A percentile compares a stretch with the other conserved stretches of the same genome.
Conservation (phyloP, 1,284 basidiomycete species). For the Trichosporon asahii region DNA sequence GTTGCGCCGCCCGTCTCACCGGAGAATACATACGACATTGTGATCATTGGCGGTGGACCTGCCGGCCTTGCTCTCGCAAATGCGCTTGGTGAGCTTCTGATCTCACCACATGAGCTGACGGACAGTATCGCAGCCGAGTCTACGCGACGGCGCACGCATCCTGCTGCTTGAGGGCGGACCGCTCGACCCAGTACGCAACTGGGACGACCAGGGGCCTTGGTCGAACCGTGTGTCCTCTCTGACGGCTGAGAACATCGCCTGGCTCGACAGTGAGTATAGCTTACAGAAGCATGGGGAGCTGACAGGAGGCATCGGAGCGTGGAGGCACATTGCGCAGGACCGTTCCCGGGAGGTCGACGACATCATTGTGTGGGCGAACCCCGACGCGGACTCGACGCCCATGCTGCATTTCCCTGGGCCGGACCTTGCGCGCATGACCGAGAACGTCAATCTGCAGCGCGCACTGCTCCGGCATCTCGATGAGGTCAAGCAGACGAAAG, state of each 20-base stretch:
- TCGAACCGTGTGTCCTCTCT: slow-evolving; percentile 88
- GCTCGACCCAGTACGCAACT: slow-evolving; percentile 64
- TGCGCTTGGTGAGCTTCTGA: slow-evolving; percentile 65
- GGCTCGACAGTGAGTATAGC: slow-evolving; percentile 63
- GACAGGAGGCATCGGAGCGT: slow-evolving; percentile 71
- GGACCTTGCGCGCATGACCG: slow-evolving; percentile 73
- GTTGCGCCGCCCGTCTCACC: slow-evolving; percentile 25
- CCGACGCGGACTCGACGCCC: slow-evolving; percentile 52
- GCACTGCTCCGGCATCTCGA: slow-evolving; percentile 61
- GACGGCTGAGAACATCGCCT: slow-evolving; percentile 74
- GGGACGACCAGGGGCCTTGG: slow-evolving; percentile 63
- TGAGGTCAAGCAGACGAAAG: slow-evolving; percentile 12
- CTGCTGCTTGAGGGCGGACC: slow-evolving; percentile 77
- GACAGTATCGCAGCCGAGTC: slow-evolving; percentile 19
- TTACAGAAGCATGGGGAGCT: neutral
- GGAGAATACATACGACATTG: slow-evolving; percentile 63
- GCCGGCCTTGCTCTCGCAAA: slow-evolving; percentile 85
- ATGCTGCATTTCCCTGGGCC: slow-evolving; percentile 45
- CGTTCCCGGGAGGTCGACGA: slow-evolving; percentile 72
- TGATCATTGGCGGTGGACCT: slow-evolving; percentile 92
- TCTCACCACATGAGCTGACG: neutral
- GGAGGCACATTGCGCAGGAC: slow-evolving; percentile 68
- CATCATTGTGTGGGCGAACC: slow-evolving; percentile 78
- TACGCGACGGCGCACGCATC: slow-evolving; percentile 44
- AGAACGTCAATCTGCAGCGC: slow-evolving; percentile 86